A percentile compares a stretch with the other conserved stretches of the same genome.
phyloP scores from a whole-genome alignment of 257 asterid genomes.

The Solanum ossicruentum region DNA sequence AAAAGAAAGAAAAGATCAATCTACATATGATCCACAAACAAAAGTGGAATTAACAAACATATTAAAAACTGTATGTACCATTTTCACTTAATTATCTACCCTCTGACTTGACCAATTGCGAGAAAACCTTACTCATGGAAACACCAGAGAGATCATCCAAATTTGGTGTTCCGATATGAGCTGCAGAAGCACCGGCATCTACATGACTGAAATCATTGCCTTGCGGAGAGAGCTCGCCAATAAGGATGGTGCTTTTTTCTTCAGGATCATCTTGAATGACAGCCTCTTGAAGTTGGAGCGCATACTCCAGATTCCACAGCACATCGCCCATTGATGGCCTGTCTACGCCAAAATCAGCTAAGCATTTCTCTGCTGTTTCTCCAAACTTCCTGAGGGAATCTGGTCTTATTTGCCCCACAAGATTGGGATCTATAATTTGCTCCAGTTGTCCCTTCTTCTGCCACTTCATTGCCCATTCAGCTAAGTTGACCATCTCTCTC shows the following conservation, averaged over 20 bases:
- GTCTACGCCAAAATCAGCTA: slow-evolving; percentile 66
- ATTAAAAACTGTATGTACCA: neutral
- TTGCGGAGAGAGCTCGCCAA: slow-evolving; percentile 47
- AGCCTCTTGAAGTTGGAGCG: slow-evolving; percentile 69
- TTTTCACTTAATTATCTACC: slow-evolving; percentile 33
- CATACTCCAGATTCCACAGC: slow-evolving; percentile 71
- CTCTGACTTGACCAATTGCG: slow-evolving; percentile 63
- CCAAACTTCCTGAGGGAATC: slow-evolving; percentile 70
- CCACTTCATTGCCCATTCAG: slow-evolving; percentile 83
- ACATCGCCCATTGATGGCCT: slow-evolving; percentile 83
- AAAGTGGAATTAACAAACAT: neutral
- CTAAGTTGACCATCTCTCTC: slow-evolving; percentile 74
- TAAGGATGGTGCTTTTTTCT: slow-evolving; percentile 54
- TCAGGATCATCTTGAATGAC: slow-evolving; percentile 49
- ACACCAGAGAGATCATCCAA: slow-evolving; percentile 48
- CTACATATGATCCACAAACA: neutral
- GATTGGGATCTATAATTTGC: slow-evolving; percentile 41
- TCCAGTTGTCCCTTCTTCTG: slow-evolving; percentile 66
- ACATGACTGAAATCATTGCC: slow-evolving; percentile 18
- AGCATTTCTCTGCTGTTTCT: slow-evolving; percentile 73
- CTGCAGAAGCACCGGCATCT: slow-evolving; percentile 21
- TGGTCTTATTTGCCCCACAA: slow-evolving; percentile 43
- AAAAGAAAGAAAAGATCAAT: neutral
- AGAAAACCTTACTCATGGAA: slow-evolving; percentile 62
- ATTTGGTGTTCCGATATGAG: slow-evolving; percentile 21